Conservation (phyloP, 768 basidiomycete species). For the Tulasnella sp. region DNA sequence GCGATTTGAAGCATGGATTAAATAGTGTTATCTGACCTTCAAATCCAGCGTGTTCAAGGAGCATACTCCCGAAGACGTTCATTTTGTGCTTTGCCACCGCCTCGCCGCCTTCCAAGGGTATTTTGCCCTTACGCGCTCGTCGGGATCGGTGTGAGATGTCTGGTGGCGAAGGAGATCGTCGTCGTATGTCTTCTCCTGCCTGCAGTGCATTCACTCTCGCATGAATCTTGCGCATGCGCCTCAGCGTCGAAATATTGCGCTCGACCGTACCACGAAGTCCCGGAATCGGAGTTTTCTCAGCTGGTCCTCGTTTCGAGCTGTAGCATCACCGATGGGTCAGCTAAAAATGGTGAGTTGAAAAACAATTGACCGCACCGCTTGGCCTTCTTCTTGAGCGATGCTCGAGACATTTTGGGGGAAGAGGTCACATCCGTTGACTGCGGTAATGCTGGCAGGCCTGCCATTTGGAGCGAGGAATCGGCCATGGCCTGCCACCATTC, state of each 20-base stretch:
- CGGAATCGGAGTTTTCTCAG: background rate
- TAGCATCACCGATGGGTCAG: background rate
- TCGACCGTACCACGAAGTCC: slow-evolving; percentile 57
- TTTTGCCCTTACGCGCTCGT: background rate
- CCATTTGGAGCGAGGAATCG: slow-evolving; percentile 47
- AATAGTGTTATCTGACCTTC: slow-evolving; percentile 48
- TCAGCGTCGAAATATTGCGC: slow-evolving; percentile 61
- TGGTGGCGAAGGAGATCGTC: background rate
- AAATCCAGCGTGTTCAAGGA: slow-evolving; percentile 84
- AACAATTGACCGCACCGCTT: background rate
- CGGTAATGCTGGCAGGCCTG: slow-evolving; percentile 47
- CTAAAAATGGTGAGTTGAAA: background rate
- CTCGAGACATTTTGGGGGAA: background rate
- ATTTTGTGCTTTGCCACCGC: slow-evolving; percentile 1
- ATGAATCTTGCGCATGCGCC: slow-evolving; percentile 61
- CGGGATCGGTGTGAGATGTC: background rate
- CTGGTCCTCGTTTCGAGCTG: background rate
- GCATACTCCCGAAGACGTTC: slow-evolving; percentile 24
- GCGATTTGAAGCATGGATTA: background rate
- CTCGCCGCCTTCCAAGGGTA: slow-evolving; percentile 13
- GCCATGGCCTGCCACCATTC: slow-evolving; percentile 70
- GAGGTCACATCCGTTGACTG: slow-evolving; percentile 3
- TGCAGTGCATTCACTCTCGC: slow-evolving; percentile 53
- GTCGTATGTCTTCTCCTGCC: slow-evolving; percentile 21
- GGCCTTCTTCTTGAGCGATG: slow-evolving; percentile 24